Base-by-base conservation (phyloP, 1,139 yeast genomes). In the Candida gigantensis region DNA sequence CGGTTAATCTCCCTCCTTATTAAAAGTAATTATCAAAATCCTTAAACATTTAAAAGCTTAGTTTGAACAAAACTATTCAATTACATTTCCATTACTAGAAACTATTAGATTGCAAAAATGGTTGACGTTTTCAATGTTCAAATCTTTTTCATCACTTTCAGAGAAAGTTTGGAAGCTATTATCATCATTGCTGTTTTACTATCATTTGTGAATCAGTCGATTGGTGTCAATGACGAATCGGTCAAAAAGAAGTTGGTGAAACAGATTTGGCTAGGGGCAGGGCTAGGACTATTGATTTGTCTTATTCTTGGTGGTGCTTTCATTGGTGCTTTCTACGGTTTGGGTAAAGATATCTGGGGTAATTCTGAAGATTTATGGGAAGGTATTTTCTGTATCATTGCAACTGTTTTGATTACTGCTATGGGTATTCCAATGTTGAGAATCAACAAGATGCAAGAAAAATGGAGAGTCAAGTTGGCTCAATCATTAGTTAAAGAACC, bases 381-480 rank as follows among this genome's bases (percentile, higher is more conserved):
- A 68, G 97, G 96, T 57, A 74, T 84, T 24, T 80, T 90, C 54
- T 83, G 89, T 57, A 66, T 89, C 23, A 74, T 90, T 51, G 97
- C 97, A 1, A 77, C 94, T 0, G 69, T 85, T 16, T 77, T 90
- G 58, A 90, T 90, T 45, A 80, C 96, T 3, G 52, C 81, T 33
- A 89, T 90, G 97, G 97, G 97, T 36, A 67, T 90, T 50, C 94
- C 95, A 54, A 85, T 90, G 84, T 74, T 90, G 52, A 77, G 96
- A 58, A 75, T 90, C 57, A 88, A 90, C 61, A 90, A 89, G 67
- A 76, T 90, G 81, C 82, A 86, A 61, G 92, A 81, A 52, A 90
- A 89, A 64, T 90, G 96, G 88, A 81, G 96, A 68, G 73, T 87
- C 47, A 90, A 90, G 66, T 74, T 90, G 53, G 95, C 96, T 12